phyloP scores from a whole-genome alignment of 768 basidiomycete species.

The Leccinum imitatum region DNA sequence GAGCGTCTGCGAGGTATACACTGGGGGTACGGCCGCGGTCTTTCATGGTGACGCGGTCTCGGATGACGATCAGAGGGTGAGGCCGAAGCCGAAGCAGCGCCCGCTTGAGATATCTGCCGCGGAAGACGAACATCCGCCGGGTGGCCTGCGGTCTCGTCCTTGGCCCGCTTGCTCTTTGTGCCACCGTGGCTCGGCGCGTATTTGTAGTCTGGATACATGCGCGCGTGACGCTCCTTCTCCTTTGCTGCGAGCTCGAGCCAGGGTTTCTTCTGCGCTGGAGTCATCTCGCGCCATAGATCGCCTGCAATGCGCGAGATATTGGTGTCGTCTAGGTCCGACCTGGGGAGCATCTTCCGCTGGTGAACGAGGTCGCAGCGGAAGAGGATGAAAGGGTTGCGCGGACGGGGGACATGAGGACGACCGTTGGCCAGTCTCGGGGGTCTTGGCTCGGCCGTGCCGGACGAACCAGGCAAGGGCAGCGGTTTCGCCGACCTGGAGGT shows the following conservation, averaged over 20 bases:
- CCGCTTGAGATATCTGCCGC: constrained; percentile 13
- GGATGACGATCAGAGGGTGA: not conserved
- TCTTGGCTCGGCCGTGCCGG: constrained; percentile 19
- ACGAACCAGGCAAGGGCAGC: constrained; percentile 30
- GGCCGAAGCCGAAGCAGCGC: not conserved
- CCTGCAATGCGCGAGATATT: constrained; percentile 70
- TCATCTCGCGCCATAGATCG: constrained; percentile 62
- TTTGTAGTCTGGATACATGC: constrained; percentile 44
- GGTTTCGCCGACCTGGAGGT: constrained; percentile 8
- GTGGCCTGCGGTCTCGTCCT: constrained; percentile 1
- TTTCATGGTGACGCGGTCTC: constrained; percentile 14
- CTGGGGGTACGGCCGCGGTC: constrained; percentile 26
- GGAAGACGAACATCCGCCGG: constrained; percentile 14
- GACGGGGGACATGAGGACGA: constrained; percentile 60
- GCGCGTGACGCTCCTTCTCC: constrained; percentile 46
- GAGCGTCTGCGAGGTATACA: constrained; percentile 33
- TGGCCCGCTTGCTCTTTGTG: constrained; percentile 24
- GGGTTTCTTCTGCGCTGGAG: constrained; percentile 41
- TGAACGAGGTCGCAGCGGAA: constrained; percentile 74
- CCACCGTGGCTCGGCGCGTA: constrained; percentile 34
- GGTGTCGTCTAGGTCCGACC: constrained; percentile 62
- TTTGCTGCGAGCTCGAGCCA: constrained; percentile 51
- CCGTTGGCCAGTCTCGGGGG: constrained; percentile 18
- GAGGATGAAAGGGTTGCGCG: constrained; percentile 77
- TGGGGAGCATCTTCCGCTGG: constrained; percentile 53